phyloP scores from a whole-genome alignment of 768 basidiomycete species.

The Mycena capillaripes region DNA sequence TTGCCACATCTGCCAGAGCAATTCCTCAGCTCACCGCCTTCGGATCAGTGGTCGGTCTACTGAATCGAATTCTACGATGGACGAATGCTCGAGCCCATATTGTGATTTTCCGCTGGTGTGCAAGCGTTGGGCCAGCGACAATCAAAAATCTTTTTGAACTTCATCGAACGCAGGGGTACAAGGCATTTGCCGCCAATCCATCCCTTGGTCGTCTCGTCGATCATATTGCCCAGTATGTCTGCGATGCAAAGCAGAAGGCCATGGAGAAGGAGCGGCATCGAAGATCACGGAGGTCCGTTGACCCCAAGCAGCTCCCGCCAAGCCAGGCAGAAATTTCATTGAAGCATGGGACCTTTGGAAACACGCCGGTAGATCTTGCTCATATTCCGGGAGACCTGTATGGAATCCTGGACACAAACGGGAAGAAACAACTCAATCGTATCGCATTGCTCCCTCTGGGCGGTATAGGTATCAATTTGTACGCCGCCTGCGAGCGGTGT shows the following conservation, averaged over 20 bases:
- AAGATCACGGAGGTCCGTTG: no score
- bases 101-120: conserved; percentile 4
- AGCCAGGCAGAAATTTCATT: no score
- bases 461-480: neutral
- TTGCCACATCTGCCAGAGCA: neutral
- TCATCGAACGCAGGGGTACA: neutral
- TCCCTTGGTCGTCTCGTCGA: neutral
- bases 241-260: neutral
- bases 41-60: neutral
- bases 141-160: conserved; percentile 5
- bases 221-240: conserved; percentile 3
- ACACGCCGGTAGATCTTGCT: neutral
- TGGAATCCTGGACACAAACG: neutral
- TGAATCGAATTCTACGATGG: neutral
- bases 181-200: neutral
- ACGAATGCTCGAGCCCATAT: neutral
- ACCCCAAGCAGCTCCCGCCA: no score
- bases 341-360: neutral
- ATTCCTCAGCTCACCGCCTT: neutral
- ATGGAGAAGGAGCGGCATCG: neutral
- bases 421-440: neutral
- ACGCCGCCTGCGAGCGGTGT: neutral
- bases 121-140: neutral
- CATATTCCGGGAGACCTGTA: neutral
- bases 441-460: neutral